Evolutionary conservation across 1,284 basidiomycete species (phyloP), one percentile per base, ranked within the genome.

Genomic region (Trametes sp.): DNA sequence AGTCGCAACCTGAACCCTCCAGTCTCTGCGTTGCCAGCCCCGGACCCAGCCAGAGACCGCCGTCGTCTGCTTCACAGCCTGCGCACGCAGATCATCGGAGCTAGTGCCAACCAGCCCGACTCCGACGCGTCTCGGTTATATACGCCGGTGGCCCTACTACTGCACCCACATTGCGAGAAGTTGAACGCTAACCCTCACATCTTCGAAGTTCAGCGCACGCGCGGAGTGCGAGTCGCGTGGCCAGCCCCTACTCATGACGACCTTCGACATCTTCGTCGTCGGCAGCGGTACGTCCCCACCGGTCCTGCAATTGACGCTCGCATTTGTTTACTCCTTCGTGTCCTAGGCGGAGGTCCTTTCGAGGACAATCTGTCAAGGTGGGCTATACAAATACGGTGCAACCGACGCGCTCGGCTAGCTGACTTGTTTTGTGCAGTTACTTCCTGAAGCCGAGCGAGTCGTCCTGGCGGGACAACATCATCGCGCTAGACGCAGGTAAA

Each of bases 351-450:
- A 52, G 91, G 92, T 51, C 88, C 88, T 23, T 85, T 85, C 72
- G 91, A 93, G 75, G 86, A 85, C 41, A 88, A 93, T 76, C 72
- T 93, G 68, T 91, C 89, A 54, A 87, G 84, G 90, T 92, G 72
- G 64, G 84, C 54, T 33, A 28, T 61, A 56, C 31, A n/a, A 24
- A 11, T 23, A 33, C 31, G 5, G 24, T n/a, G 45, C 60, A 29
- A 55, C 19, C 57, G n/a, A 41, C 9, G 23, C 49, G 49, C 41
- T 50, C 9, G 24, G 57, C 46, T 45, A 19, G 59, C 41, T 26
- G 57, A n/a, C n/a, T n/a, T n/a, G n/a, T n/a, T n/a, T n/a, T n/a
- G 54, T 54, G 59, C 72, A 93, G 91, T 29, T 93, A 93, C 78
- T 77, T 93, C 61, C 73, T 93, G 69, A 93, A 93, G 72, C 80